Evolutionary conservation across 257 asterid species (phyloP).

Genomic region (Eustoma russellianum): DNA sequence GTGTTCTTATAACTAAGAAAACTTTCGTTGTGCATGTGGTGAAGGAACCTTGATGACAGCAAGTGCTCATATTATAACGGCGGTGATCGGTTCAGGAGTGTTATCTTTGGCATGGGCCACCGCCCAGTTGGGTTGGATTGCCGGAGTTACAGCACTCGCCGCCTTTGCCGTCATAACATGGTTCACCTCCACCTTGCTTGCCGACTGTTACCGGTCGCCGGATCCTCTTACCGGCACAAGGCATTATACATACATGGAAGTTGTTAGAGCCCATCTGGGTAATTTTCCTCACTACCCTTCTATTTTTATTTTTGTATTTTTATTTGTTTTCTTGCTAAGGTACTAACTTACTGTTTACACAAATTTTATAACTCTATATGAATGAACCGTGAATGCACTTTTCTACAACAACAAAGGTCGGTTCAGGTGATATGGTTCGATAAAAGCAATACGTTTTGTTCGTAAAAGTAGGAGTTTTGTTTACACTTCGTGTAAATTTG

Average conservation of each 20-base stretch:
- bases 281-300: background rate
- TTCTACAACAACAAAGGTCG: too few relatives aligned
- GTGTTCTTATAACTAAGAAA: background rate
- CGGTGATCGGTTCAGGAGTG: constrained; percentile 70
- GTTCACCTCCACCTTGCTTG: constrained; percentile 48
- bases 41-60: constrained; percentile 40
- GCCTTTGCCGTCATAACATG: constrained; percentile 40
- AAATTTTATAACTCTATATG: too few relatives aligned
- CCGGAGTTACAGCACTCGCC: constrained; percentile 37
- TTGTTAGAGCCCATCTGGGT: constrained; percentile 51
- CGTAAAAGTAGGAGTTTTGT: too few relatives aligned
- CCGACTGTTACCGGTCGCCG: constrained; percentile 51
- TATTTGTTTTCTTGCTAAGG: too few relatives aligned
- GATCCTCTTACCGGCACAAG: constrained; percentile 37
- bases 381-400: too few relatives aligned
- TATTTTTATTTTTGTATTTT: too few relatives aligned
- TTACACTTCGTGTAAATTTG: too few relatives aligned
- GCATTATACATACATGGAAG: constrained; percentile 55
- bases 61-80: constrained; percentile 56
- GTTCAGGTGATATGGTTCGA: too few relatives aligned
- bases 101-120: constrained; percentile 59
- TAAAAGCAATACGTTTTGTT: too few relatives aligned
- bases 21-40: background rate
- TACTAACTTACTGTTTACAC: too few relatives aligned
- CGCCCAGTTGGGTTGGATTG: constrained; percentile 67